Evolutionary conservation across 176 grass and related monocot species (phyloP).

Genomic region (Bromus sterilis): DNA sequence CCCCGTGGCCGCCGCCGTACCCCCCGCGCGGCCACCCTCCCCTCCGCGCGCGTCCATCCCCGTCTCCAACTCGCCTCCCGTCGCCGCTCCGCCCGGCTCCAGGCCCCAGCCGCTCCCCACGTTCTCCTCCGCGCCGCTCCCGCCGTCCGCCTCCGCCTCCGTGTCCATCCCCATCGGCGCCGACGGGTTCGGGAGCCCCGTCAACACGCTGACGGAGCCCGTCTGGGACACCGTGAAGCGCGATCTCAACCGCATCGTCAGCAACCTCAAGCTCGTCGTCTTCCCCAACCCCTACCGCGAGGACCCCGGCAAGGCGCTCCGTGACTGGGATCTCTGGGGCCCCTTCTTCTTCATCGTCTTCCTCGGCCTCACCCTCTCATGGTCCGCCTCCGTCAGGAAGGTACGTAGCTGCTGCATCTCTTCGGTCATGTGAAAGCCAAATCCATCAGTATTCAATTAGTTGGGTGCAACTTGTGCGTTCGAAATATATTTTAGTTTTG

Average conservation of each 20-base stretch:
- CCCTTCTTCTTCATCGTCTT: constrained; percentile 98
- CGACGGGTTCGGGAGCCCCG: constrained; percentile 43
- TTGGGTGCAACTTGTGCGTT: neutral
- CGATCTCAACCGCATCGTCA: constrained; percentile 79
- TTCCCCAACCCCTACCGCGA: constrained; percentile 94
- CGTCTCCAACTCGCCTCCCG: constrained; percentile 15
- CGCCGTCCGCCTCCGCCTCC: neutral
- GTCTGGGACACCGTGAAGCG: constrained; percentile 89
- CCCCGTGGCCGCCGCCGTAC: constrained; percentile 23
- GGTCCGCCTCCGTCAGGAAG: constrained; percentile 78
- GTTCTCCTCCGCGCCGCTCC: neutral
- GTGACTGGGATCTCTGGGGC: constrained; percentile 95
- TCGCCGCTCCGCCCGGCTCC: neutral
- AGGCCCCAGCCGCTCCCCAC: constrained; percentile 13
- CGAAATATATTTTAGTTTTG: no score
- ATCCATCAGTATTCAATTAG: neutral
- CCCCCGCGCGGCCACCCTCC: constrained; percentile 44
- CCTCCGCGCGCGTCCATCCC: constrained; percentile 70
- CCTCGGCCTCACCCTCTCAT: constrained; percentile 82
- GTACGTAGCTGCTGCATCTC: constrained; percentile 14
- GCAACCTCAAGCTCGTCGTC: constrained; percentile 88
- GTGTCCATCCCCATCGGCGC: constrained; percentile 24
- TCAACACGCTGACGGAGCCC: constrained; percentile 79
- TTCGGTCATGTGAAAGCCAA: neutral
- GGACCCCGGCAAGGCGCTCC: constrained; percentile 82